Conservation (phyloP, 306 rosid genomes). For the Lotus japonicus region DNA sequence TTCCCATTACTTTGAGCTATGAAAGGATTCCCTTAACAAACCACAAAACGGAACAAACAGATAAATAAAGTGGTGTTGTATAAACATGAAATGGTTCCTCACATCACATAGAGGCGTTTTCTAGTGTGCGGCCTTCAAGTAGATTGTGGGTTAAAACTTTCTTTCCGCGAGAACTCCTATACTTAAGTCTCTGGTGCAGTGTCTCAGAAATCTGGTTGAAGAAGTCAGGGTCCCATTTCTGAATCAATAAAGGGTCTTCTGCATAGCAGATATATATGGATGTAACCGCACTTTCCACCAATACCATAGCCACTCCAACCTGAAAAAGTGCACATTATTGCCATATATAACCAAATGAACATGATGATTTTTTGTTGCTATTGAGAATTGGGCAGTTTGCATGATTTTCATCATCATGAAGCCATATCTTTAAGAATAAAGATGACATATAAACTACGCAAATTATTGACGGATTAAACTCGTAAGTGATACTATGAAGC, state of each 20-base stretch:
- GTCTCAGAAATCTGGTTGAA: conserved; percentile 86
- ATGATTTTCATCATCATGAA: too few species aligned
- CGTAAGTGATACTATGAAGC: too few species aligned
- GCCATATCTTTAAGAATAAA: background rate
- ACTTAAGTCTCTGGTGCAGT: conserved; percentile 74
- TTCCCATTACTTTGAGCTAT: background rate
- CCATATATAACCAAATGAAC: background rate
- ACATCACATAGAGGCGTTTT: conserved; percentile 15
- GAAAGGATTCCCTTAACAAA: background rate
- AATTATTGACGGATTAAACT: too few species aligned
- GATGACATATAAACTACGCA: too few species aligned
- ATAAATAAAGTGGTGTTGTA: background rate
- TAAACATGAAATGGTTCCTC: conserved; percentile 4
- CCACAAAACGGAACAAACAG: background rate
- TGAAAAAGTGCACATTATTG: too few species aligned
- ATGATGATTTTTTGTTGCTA: background rate
- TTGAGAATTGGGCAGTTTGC: background rate
- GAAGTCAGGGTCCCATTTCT: conserved; percentile 77
- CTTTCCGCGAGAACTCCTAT: conserved; percentile 61
- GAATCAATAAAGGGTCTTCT: conserved; percentile 76
- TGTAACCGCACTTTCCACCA: conserved; percentile 90
- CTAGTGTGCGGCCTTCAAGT: conserved; percentile 32
- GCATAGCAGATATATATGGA: conserved; percentile 87
- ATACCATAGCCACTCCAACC: conserved; percentile 82
- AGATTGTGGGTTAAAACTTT: conserved; percentile 49